Base-by-base conservation (phyloP, 2,329 filamentous ascomycete species). In the Venturia pyrina region DNA sequence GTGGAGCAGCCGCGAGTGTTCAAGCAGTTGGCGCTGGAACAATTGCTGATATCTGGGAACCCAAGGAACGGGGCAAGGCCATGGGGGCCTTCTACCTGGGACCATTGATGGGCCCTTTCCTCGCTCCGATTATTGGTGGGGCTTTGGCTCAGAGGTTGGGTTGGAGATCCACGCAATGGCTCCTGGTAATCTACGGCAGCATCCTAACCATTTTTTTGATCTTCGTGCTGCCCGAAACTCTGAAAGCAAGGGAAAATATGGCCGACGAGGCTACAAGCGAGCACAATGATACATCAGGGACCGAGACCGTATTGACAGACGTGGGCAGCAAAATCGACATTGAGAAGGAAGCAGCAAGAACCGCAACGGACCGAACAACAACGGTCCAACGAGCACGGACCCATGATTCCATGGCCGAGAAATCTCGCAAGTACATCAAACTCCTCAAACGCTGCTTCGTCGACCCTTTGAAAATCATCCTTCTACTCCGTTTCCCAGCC, bases 51-150 rank as follows among this genome's bases (percentile, higher is more conserved):
- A 72, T 77, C 4, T 77, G 75, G 75, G 74, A 77, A 43, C 68
- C 72, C 2, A 73, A 62, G 75, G n/a, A 77, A 65, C 71, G 75
- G 10, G 75, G 75, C n/a, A 64, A 66, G 21, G 75, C 75, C 1
- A 76, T 77, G 74, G 73, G 75, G 0, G 67, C 77, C 19, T 77
- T 77, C 66, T 77, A 77, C 56, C 69, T 77, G 0, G 75, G 75
- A 5, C 75, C 75, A 0, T 71, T 77, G 1, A 76, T 74, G 24
- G 75, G 75, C 6, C 75, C 75, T 11, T 67, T 76, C 1, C 70
- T 77, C 60, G 75, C 74, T 1, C 75, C 75, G 8, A 76, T 77
- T 41, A 72, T 77, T 24, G 75, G 75, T n/a, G 75, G 75, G 40
- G 73, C 69, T 5, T 63, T 77, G 15, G 72, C 72, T 1, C 64